These are phyloP conservation scores for Corylus americana DNA, from an alignment of 306 rosid genomes.

Conservation along the genomic window DNA sequence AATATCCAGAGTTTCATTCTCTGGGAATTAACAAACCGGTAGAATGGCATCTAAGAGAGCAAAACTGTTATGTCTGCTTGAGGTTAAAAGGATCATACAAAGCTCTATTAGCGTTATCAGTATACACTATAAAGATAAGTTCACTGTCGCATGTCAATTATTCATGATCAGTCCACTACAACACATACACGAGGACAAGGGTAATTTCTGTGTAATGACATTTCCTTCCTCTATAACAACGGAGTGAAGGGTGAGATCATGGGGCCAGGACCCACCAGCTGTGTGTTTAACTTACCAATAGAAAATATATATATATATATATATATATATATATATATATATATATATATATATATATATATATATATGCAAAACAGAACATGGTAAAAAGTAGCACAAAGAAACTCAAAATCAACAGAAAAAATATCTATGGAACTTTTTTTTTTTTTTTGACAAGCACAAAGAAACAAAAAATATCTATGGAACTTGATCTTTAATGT, in stretches of 20 bases:
- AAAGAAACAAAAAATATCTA: not conserved
- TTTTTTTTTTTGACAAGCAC: not conserved
- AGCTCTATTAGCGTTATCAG: not conserved
- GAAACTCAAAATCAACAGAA: not conserved
- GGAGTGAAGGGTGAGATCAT: not conserved
- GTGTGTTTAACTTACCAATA: not conserved
- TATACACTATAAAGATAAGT: not conserved
- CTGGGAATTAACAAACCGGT: not conserved
- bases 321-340: not conserved
- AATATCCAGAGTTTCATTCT: not conserved
- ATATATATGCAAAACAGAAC: not conserved
- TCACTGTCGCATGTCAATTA: not conserved
- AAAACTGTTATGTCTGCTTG: not conserved
- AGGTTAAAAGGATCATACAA: not conserved
- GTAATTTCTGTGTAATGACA: no score
- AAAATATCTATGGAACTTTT: not conserved
- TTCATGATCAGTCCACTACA: not conserved
- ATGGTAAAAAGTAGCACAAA: not conserved
- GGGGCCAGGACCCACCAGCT: not conserved
- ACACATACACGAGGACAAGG: not conserved
- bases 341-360: no score
- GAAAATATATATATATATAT: not conserved
- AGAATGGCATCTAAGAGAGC: not conserved
- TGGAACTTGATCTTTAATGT: constrained; percentile 9
- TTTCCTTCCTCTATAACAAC: not conserved